Percentiles rank a stretch among this genome's conserved stretches.
Conservation (phyloP, 2,329 filamentous ascomycete species). For the Pseudonectria buxi region DNA sequence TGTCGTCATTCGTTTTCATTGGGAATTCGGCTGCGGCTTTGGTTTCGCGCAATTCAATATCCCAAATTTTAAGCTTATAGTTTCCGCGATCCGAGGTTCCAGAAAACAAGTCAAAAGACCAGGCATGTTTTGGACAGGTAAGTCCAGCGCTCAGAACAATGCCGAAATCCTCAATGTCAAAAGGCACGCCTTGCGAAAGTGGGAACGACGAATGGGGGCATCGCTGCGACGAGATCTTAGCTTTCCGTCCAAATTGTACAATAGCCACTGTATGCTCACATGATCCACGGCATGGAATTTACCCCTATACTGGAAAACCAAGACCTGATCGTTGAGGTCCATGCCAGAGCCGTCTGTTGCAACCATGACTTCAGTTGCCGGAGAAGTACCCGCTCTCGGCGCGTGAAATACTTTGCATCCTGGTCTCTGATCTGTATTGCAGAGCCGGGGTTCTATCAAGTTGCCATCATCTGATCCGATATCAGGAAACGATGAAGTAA, state of each 20-base stretch:
- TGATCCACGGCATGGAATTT: slow-evolving; percentile 64
- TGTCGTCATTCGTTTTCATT: background rate
- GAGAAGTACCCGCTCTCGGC: slow-evolving; percentile 32
- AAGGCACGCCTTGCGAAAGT: slow-evolving; percentile 54
- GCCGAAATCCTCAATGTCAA: slow-evolving; percentile 70
- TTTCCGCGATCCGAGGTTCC: slow-evolving; percentile 55
- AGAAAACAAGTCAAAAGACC: slow-evolving; percentile 64
- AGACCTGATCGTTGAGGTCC: slow-evolving; percentile 51
- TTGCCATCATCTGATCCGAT: slow-evolving; percentile 34
- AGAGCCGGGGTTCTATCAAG: slow-evolving; percentile 32
- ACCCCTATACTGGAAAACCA: slow-evolving; percentile 58
- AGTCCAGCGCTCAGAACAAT: slow-evolving; percentile 55
- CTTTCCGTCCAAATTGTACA: background rate
- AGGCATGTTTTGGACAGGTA: slow-evolving; percentile 61
- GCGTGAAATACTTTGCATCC: slow-evolving; percentile 56
- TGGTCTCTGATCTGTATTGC: slow-evolving; percentile 33
- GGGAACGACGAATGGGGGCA: slow-evolving; percentile 64
- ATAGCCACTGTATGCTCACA: slow-evolving; percentile 37
- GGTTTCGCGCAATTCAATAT: slow-evolving; percentile 46
- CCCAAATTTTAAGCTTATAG: slow-evolving; percentile 58
- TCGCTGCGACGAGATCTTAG: slow-evolving; percentile 33
- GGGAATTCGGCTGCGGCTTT: background rate
- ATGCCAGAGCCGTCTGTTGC: slow-evolving; percentile 28
- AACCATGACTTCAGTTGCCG: slow-evolving; percentile 30
- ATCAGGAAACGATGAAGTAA: slow-evolving; percentile 48